Base-by-base conservation (phyloP, 257 asterid genomes). In the Solanum tacnaense region DNA sequence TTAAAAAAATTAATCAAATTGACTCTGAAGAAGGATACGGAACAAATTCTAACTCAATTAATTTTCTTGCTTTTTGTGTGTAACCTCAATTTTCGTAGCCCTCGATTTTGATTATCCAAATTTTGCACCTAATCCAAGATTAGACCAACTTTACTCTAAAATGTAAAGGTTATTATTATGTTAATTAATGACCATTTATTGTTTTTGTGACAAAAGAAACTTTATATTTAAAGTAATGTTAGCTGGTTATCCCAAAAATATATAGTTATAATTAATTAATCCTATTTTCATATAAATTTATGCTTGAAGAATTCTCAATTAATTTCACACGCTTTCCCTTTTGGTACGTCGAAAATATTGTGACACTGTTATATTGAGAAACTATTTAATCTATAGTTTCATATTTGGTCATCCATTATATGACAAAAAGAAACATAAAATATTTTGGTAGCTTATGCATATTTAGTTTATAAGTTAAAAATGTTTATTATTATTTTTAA, bases 71-170 rank as follows among this genome's bases (percentile, higher is more conserved):
- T 85, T 62, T n/a, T 52, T 81, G 74, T 56, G 87, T 56, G 87
- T 34, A 13, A 86, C n/a, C 65, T 90, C 73, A 90, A 89, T 83
- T 88, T 32, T 56, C 75, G 84, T 88, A 73, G 36, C 81, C 81
- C 86, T 65, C 60, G 88, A 84, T 88, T 89, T 91, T 89, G 87
- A 88, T 83, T 88, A 86, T 85, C 93, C 90, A 88, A 75, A 78
- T 68, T 85, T 88, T 38, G 35, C 76, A 88, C 85, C 70, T 83
- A 86, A 81, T 90, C 67, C 92, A 88, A 90, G 89, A 73, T 62
- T 86, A 82, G 90, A 90, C 90, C 88, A 86, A 90, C n/a, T 83
- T 75, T 74, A 81, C 84, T 41, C 84, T 41, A 78, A 71, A 71
- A 6, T 78, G 2, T 78, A 39, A 78, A 41, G 36, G 84, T 5